Base-by-base conservation (phyloP, 441 rosid genomes). In the Raphanus hybrid region DNA sequence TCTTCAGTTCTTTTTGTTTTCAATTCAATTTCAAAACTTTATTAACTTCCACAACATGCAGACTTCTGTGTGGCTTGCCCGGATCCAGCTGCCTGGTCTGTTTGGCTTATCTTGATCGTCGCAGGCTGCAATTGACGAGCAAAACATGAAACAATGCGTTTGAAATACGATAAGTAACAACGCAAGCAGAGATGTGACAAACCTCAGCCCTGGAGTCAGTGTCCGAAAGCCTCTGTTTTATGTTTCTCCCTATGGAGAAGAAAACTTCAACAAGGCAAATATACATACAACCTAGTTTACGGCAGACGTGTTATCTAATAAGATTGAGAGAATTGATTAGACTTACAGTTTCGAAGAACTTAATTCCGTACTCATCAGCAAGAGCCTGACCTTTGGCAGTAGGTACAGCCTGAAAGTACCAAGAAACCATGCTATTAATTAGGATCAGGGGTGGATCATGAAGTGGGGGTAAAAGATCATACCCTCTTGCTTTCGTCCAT, bases 401-500 rank as follows among this genome's bases (percentile, higher is more conserved):
- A n/a, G 94, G 92, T 54, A 86, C 87, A 3, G 84, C 89, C 89
- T 86, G 67, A 37, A 64, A 72, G 59, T 16, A 54, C 10, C 59
- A 45, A 45, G 52, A 45, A 45, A 45, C 15, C 5, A 45, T 45
- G 14, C 84, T 12, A 87, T 88, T 69, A 81, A 23, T n/a, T 54
- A 15, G 64, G 54, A 59, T 11, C 69, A 75, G 54, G 12, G 0
- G 7, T 59, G 15, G 45, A 84, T 34, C 74, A 60, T 8, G 43
- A 69, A 68, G 0, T 45, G 61, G 37, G 50, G 50, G 18, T 59
- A 59, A 39, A 11, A 26, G 15, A 62, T 50, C 20, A 55, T 85
- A 87, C 89, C 88, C 92, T 83, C 84, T 87, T 89, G 89, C 89
- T 89, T 70, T 87, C 90, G 20, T 89, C 92, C 92, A 89, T 89